A percentile compares a stretch with the other conserved stretches of the same genome.
phyloP scores from a whole-genome alignment of 306 rosid genomes.

The Lathyrus tuberosus region DNA sequence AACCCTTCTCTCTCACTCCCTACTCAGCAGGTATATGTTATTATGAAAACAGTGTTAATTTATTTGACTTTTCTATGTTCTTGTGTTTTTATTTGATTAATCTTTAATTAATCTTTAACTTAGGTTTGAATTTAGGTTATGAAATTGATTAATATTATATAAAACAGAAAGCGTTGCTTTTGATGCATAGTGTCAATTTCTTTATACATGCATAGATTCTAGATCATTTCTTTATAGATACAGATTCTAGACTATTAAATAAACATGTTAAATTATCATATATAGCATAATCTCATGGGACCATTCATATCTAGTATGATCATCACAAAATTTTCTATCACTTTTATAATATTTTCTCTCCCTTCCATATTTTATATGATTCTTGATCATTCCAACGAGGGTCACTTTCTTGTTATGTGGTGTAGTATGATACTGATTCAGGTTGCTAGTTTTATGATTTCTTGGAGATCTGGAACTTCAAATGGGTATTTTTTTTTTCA shows the following conservation, averaged over 20 bases:
- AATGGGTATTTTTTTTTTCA: neutral
- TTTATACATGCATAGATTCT: neutral
- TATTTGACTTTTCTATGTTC: slow-evolving; percentile 21
- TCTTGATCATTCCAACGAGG: slow-evolving; percentile 28
- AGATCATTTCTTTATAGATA: neutral
- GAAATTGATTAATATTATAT: slow-evolving; percentile 18
- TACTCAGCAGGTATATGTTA: slow-evolving; percentile 32
- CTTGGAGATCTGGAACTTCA: slow-evolving; percentile 21
- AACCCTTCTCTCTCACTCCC: neutral
- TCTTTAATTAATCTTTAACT: neutral
- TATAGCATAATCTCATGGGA: slow-evolving; percentile 46
- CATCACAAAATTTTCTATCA: slow-evolving; percentile 40
- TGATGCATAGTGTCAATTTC: slow-evolving; percentile 39
- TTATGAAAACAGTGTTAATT: slow-evolving; percentile 44
- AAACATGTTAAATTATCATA: too few relatives aligned
- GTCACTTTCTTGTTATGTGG: slow-evolving; percentile 27
- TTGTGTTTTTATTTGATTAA: neutral
- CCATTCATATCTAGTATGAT: slow-evolving; percentile 61
- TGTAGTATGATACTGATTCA: slow-evolving; percentile 11
- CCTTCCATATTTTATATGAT: slow-evolving; percentile 27
- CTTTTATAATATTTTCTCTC: neutral
- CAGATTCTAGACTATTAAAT: neutral
- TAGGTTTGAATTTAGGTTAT: neutral
- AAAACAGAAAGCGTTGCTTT: slow-evolving; percentile 56
- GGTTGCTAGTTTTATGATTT: slow-evolving; percentile 39